Evolutionary conservation across 2,329 filamentous ascomycete genomes (phyloP).

Genomic region (Xylariaceae sp.): DNA sequence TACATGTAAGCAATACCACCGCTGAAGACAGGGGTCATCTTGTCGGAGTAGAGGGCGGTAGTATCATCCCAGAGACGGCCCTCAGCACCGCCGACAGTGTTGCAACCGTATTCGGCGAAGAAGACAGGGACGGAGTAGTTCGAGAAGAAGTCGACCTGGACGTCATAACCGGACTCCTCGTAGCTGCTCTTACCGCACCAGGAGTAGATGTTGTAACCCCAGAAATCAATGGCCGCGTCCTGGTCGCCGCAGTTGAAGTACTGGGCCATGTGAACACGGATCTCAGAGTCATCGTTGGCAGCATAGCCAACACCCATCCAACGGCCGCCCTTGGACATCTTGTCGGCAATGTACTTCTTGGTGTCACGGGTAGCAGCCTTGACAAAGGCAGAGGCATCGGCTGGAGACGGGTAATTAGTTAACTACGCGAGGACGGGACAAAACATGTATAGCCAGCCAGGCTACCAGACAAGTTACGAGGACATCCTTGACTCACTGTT

Average conservation of each 20-base stretch:
- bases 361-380: constrained; percentile 76
- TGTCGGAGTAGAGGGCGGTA: constrained; percentile 55
- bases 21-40: constrained; percentile 71
- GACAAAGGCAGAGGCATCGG: constrained; percentile 68
- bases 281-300: constrained; percentile 70
- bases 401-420: constrained; percentile 13
- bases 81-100: constrained; percentile 43
- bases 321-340: constrained; percentile 53
- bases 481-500: constrained; percentile 45
- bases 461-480: neutral
- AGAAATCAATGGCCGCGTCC: constrained; percentile 65
- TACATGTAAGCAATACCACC: constrained; percentile 85
- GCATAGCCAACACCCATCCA: constrained; percentile 71
- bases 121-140: constrained; percentile 72
- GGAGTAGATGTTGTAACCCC: constrained; percentile 85
- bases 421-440: neutral
- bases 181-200: constrained; percentile 71
- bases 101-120: constrained; percentile 82
- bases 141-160: constrained; percentile 64
- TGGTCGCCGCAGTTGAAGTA: constrained; percentile 70
- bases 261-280: constrained; percentile 62
- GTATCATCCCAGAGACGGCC: constrained; percentile 69
- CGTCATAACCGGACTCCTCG: constrained; percentile 61
- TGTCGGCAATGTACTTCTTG: constrained; percentile 70
- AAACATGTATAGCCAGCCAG: neutral